These are phyloP conservation scores for Phaeophleospora eucalypticola DNA, from an alignment of 2,329 filamentous ascomycete genomes.

Conservation along the genomic window DNA sequence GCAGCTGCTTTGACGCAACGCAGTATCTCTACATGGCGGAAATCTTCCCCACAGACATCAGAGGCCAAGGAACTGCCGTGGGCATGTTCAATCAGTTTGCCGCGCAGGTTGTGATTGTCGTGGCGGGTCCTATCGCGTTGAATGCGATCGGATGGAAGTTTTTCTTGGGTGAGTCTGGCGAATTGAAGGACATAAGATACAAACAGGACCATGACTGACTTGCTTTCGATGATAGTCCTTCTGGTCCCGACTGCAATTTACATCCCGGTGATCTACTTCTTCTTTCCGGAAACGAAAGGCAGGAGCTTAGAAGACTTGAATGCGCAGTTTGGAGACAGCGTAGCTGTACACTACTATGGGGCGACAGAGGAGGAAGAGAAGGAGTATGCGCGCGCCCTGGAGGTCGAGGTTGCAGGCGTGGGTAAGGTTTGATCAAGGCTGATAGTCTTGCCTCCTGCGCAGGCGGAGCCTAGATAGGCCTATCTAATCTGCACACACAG, in stretches of 20 bases:
- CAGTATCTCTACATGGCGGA: constrained; percentile 42
- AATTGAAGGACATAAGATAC: constrained; percentile 14
- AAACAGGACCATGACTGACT: no score
- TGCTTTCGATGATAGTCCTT: no score
- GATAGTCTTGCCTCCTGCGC: no score
- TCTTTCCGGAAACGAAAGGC: constrained; percentile 19
- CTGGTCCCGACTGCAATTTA: constrained; percentile 25
- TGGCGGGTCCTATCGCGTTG: constrained; percentile 40
- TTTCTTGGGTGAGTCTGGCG: constrained; percentile 38
- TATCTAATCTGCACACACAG: no score
- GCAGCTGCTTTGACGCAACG: constrained; percentile 36
- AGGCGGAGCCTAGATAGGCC: no score
- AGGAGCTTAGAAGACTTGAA: constrained; percentile 42
- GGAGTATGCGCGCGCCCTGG: constrained; percentile 9
- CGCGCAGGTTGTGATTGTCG: constrained; percentile 35
- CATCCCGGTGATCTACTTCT: constrained; percentile 22
- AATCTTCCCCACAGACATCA: constrained; percentile 43
- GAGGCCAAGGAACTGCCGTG: constrained; percentile 37
- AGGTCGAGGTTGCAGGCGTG: neutral
- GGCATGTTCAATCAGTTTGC: constrained; percentile 37
- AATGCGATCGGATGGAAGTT: constrained; percentile 40
- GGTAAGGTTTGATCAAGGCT: no score
- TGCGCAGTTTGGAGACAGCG: constrained; percentile 29
- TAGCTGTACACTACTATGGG: constrained; percentile 13
- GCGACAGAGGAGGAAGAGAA: constrained; percentile 10